Conservation (phyloP, 805 yeast genomes). For the Cyberlindnera mycetangii region DNA sequence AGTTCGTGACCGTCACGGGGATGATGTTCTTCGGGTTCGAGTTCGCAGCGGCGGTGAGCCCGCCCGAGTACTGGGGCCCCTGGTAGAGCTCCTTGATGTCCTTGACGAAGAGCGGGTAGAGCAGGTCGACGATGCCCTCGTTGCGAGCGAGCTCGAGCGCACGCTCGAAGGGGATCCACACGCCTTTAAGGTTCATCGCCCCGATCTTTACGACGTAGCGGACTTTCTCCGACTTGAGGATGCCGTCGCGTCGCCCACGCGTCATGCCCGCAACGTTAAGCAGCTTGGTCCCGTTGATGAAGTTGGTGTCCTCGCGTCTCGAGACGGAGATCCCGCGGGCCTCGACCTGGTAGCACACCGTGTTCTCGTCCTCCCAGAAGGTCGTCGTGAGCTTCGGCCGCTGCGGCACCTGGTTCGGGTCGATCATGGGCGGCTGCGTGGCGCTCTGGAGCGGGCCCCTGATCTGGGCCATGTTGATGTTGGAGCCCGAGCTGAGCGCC, state of each 20-base stretch:
- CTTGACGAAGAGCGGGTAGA: slow-evolving; percentile 60
- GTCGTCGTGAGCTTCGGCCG: slow-evolving; percentile 64
- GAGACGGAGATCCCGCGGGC: slow-evolving; percentile 66
- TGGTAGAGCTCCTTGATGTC: slow-evolving; percentile 48
- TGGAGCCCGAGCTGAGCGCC: slow-evolving; percentile 10
- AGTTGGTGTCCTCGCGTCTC: slow-evolving; percentile 66
- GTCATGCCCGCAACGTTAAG: slow-evolving; percentile 72
- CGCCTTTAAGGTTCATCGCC: slow-evolving; percentile 73
- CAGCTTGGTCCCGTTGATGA: slow-evolving; percentile 70
- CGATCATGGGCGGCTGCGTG: slow-evolving; percentile 21
- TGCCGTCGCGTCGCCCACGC: slow-evolving; percentile 70
- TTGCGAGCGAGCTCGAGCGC: slow-evolving; percentile 68
- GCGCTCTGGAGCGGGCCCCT: slow-evolving; percentile 19
- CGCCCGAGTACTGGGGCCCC: slow-evolving; percentile 32
- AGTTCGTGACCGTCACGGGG: slow-evolving; percentile 28
- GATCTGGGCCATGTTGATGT: slow-evolving; percentile 16
- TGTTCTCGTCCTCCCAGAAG: slow-evolving; percentile 75
- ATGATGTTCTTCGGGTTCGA: slow-evolving; percentile 28
- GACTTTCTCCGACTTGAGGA: slow-evolving; percentile 61
- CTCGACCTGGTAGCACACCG: slow-evolving; percentile 69
- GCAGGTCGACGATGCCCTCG: slow-evolving; percentile 57
- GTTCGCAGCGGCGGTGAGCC: slow-evolving; percentile 30
- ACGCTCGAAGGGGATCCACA: slow-evolving; percentile 73
- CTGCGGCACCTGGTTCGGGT: slow-evolving; percentile 31
- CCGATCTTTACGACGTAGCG: slow-evolving; percentile 72